These are phyloP conservation scores for Sphaerulina musiva DNA, from an alignment of 2,329 filamentous ascomycete genomes.

Conservation along the genomic window DNA sequence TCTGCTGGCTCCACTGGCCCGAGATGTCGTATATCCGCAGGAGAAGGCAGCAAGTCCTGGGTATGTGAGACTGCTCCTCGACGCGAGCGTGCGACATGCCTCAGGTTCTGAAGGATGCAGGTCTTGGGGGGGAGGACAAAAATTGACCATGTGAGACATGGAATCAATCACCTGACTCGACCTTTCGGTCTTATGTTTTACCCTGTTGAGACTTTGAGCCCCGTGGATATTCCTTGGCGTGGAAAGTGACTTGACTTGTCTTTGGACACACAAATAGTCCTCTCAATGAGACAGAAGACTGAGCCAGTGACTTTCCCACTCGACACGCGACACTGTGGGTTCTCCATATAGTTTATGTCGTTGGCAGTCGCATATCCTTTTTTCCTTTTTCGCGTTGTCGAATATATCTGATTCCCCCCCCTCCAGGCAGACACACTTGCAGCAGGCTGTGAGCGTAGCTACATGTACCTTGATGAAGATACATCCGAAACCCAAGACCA, in stretches of 20 bases:
- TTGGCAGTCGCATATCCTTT: neutral
- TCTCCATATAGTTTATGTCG: neutral
- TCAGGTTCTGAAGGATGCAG: neutral
- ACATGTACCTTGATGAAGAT: neutral
- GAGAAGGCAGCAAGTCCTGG: constrained; percentile 8
- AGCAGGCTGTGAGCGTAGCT: neutral
- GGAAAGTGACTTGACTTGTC: constrained; percentile 5
- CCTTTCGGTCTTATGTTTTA: neutral
- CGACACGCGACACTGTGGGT: neutral
- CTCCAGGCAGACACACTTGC: neutral
- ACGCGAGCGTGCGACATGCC: too few species aligned
- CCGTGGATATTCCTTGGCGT: constrained; percentile 4
- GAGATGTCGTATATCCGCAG: constrained; percentile 15
- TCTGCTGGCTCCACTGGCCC: constrained; percentile 10
- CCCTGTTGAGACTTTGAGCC: neutral
- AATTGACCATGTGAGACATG: constrained; percentile 3
- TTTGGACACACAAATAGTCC: constrained; percentile 1
- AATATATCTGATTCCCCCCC: too few species aligned
- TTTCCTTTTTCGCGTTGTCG: neutral
- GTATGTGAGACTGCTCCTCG: neutral
- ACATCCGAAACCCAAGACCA: neutral
- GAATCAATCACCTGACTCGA: constrained; percentile 3
- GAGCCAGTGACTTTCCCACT: constrained; percentile 1
- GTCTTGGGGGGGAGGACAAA: neutral
- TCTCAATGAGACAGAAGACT: constrained; percentile 1